These are phyloP conservation scores for Stemphylium vesicarium DNA, from an alignment of 2,329 filamentous ascomycete genomes.

Conservation along the genomic window DNA sequence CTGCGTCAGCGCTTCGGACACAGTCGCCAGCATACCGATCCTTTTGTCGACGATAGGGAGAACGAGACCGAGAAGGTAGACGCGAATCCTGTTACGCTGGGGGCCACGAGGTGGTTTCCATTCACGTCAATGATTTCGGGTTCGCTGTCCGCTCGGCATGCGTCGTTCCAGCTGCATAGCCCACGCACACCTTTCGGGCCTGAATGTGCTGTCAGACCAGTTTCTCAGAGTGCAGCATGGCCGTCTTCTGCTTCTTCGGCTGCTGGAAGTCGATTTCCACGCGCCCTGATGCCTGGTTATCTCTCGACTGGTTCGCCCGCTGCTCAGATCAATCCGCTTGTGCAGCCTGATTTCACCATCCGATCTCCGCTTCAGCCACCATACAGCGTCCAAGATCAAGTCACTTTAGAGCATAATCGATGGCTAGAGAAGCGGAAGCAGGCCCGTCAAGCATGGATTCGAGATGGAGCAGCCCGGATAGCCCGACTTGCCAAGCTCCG, in stretches of 20 bases:
- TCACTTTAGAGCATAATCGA: background rate
- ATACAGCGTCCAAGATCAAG: too few relatives aligned
- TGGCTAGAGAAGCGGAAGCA: constrained; percentile 11
- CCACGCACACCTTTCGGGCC: too few relatives aligned
- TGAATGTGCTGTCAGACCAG: background rate
- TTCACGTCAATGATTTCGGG: too few relatives aligned
- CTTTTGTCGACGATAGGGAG: background rate
- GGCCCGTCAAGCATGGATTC: constrained; percentile 26
- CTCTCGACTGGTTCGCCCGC: too few relatives aligned
- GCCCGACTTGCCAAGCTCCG: background rate
- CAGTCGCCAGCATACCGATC: background rate
- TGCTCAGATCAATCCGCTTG: too few relatives aligned
- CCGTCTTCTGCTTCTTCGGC: background rate
- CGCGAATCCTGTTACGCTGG: background rate
- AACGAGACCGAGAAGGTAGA: background rate
- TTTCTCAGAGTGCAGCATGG: background rate
- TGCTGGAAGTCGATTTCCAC: background rate
- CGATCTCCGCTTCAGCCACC: background rate
- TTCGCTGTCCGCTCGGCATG: too few relatives aligned
- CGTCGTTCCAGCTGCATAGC: too few relatives aligned
- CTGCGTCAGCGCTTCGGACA: background rate
- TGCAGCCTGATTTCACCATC: too few relatives aligned
- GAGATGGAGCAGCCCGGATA: constrained; percentile 12
- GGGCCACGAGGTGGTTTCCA: background rate
- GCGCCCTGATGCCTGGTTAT: too few relatives aligned